Base-by-base conservation (phyloP, 495 filamentous ascomycete genomes). In the Thozetella sp. region DNA sequence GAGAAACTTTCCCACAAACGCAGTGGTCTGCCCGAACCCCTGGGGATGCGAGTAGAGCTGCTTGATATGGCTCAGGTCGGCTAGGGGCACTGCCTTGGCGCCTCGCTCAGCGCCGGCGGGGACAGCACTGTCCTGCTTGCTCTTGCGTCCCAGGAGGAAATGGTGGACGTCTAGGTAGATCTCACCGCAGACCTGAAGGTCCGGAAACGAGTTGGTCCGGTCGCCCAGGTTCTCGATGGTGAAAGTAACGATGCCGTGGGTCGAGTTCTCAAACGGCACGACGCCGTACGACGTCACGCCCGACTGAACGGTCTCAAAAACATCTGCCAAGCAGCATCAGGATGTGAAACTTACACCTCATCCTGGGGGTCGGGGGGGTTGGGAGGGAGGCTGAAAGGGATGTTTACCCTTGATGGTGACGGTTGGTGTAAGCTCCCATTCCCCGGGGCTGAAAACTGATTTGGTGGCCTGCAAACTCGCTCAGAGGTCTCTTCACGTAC, bases 181-280 rank as follows among this genome's bases (percentile, higher is more conserved):
- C 73, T 97, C 95, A 34, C 83, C 88, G 66, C 86, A 91, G 25
- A 97, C 89, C 55, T 77, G 72, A 24, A 95, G 81, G 65, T 91
- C 85, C 19, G 79, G 78, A 68, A 87, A 91, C 25, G 67, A 63
- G 56, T 68, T 64, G 24, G 76, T 70, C 30, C 89, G 81, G 73
- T 96, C 93, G 60, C 91, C 91, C 55, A 99, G 82, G 55, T 93
- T 85, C 71, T 97, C 93, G 9, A 99, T 84, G 0, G 93, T 97
- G 69, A 88, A 85, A 23, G 94, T 86, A 43, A 99, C 96, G 46
- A 88, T 87, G 61, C 95, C 95, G 74, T 97, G 96, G 63, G 93
- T 93, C 11, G 89, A 93, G 75, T 99, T 99, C 73, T 99, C 95
- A 76, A 96, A 93, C 25, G 95, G 95, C 17, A 97, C 91, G 2